Conservation (phyloP, 176 grass and related monocot genomes). For the Oryza glaberrima region DNA sequence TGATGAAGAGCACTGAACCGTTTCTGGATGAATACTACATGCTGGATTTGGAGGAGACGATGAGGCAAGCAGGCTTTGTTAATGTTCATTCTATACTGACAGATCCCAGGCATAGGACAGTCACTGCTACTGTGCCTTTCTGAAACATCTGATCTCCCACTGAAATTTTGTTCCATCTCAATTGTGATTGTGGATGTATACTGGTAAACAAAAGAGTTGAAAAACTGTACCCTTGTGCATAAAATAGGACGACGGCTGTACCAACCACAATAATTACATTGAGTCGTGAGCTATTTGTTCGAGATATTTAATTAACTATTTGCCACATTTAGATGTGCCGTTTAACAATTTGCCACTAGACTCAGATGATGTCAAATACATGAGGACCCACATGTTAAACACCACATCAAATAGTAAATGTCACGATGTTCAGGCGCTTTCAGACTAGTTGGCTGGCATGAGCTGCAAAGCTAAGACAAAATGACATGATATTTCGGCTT, state of each 20-base stretch:
- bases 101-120: constrained; percentile 82
- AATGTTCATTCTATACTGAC: constrained; percentile 69
- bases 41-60: constrained; percentile 71
- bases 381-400: no score
- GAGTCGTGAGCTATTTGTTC: background rate
- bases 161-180: background rate
- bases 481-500: background rate
- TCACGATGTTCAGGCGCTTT: no score
- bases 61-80: constrained; percentile 62
- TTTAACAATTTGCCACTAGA: no score
- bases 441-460: background rate
- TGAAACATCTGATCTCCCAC: constrained; percentile 10
- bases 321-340: no score
- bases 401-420: no score
- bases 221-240: background rate
- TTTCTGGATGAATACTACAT: constrained; percentile 90
- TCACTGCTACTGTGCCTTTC: constrained; percentile 73
- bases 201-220: background rate
- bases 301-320: no score
- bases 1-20: constrained; percentile 88
- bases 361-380: no score
- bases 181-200: background rate
- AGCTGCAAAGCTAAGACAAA: background rate
- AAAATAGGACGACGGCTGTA: background rate
- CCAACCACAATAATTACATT: background rate